Percentiles rank a stretch among this genome's conserved stretches.
phyloP scores from a whole-genome alignment of 345 rosid genomes.

The Citrus sp. region DNA sequence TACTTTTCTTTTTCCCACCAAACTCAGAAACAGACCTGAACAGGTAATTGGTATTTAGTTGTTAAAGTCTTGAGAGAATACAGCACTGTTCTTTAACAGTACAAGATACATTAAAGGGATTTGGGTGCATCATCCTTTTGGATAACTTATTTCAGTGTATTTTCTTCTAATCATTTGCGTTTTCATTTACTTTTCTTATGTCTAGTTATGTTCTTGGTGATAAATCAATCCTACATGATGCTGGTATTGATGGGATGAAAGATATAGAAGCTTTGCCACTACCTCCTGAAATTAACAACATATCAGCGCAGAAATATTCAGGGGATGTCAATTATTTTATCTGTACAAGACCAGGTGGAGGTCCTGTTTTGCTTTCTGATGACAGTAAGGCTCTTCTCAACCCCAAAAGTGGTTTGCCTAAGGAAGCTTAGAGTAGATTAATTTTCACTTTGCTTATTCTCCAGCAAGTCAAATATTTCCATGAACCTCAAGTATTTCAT shows the following conservation, averaged over 20 bases:
- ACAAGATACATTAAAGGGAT: background rate
- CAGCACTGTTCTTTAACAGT: background rate
- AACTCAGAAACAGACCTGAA: constrained; percentile 60
- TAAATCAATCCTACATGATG: constrained; percentile 75
- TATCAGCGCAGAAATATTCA: constrained; percentile 46
- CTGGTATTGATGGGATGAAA: constrained; percentile 53
- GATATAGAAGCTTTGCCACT: constrained; percentile 52
- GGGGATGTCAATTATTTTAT: constrained; percentile 86
- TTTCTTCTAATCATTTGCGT: background rate
- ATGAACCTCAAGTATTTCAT: background rate
- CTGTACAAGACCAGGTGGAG: constrained; percentile 84
- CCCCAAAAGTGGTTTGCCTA: constrained; percentile 64
- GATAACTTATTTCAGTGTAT: background rate
- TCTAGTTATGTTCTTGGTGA: constrained; percentile 82
- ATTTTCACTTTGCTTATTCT: constrained; percentile 1
- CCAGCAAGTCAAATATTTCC: background rate
- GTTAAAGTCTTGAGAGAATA: background rate
- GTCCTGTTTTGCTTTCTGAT: constrained; percentile 67
- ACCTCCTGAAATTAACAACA: constrained; percentile 55
- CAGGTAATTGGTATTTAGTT: constrained; percentile 39
- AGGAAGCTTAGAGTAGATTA: constrained; percentile 16
- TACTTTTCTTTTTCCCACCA: constrained; percentile 89
- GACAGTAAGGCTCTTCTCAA: constrained; percentile 62
- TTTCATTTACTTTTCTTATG: background rate
- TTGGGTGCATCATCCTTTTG: background rate